These are phyloP conservation scores for Fusarium goolgardi DNA, from an alignment of 2,329 filamentous ascomycete species.

Conservation along the genomic window DNA sequence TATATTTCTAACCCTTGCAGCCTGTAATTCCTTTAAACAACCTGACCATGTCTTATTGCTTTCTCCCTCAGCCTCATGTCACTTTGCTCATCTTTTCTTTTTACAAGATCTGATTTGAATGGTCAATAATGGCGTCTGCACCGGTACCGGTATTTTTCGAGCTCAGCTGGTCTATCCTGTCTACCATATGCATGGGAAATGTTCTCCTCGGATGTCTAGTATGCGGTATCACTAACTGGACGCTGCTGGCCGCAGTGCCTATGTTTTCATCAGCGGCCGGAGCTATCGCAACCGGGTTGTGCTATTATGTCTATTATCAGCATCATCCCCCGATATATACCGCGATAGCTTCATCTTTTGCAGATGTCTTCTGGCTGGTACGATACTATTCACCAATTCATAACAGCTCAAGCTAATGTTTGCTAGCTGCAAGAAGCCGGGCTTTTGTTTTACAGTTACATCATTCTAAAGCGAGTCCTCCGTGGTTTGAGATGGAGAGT, in stretches of 20 bases:
- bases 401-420: background rate
- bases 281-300: constrained; percentile 56
- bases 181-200: constrained; percentile 55
- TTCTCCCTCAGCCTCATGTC: constrained; percentile 1
- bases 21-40: constrained; percentile 6
- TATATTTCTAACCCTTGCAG: too few species aligned
- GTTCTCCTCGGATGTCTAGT: constrained; percentile 54
- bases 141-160: constrained; percentile 52
- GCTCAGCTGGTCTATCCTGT: constrained; percentile 57
- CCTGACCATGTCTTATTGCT: constrained; percentile 12
- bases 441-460: constrained; percentile 61
- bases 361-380: constrained; percentile 56
- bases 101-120: background rate
- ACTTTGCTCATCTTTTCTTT: background rate
- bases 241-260: constrained; percentile 53
- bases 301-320: constrained; percentile 56
- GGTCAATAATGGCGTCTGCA: constrained; percentile 19
- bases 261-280: constrained; percentile 54
- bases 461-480: constrained; percentile 62
- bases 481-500: constrained; percentile 54
- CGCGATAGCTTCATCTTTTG: constrained; percentile 52
- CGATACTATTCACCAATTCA: background rate
- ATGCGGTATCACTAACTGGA: constrained; percentile 53
- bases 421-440: constrained; percentile 56
- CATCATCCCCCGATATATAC: constrained; percentile 34